Conservation (phyloP, 345 rosid species). For the Populus ilicifolia region DNA sequence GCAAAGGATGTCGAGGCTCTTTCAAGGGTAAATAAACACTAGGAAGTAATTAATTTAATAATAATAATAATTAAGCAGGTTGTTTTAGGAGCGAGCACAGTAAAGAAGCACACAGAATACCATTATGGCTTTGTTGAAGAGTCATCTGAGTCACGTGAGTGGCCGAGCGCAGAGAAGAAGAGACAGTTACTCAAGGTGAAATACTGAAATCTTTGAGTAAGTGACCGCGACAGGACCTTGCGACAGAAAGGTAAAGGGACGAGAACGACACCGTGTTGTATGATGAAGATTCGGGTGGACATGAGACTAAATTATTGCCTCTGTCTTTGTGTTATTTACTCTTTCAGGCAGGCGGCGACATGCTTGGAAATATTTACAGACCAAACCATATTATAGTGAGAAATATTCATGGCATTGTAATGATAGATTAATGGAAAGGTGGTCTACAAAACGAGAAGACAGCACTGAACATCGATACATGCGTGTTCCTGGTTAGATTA, state of each 20-base stretch:
- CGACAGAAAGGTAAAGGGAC: not conserved
- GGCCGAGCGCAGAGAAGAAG: not conserved
- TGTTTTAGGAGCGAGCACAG: not conserved
- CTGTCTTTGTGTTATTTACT: not conserved
- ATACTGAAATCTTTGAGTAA: not conserved
- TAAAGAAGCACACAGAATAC: not conserved
- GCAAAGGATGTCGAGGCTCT: no score
- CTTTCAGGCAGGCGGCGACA: not conserved
- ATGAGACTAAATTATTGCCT: not conserved
- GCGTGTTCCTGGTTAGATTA: not conserved
- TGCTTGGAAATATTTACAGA: not conserved
- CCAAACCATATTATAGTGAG: not conserved
- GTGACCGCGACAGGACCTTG: slow-evolving; percentile 2
- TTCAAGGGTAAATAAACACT: not conserved
- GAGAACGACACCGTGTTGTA: slow-evolving; percentile 6
- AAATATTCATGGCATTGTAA: not conserved
- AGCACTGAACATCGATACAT: not conserved
- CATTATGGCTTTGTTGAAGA: not conserved
- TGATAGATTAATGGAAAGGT: not conserved
- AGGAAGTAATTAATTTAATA: not conserved
- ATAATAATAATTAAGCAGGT: not conserved
- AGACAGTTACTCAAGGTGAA: not conserved
- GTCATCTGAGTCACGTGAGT: not conserved
- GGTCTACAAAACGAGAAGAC: slow-evolving; percentile 13
- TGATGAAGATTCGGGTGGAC: not conserved